Conservation (phyloP, 208 protist genomes). For the Leishmania lainsoni region DNA sequence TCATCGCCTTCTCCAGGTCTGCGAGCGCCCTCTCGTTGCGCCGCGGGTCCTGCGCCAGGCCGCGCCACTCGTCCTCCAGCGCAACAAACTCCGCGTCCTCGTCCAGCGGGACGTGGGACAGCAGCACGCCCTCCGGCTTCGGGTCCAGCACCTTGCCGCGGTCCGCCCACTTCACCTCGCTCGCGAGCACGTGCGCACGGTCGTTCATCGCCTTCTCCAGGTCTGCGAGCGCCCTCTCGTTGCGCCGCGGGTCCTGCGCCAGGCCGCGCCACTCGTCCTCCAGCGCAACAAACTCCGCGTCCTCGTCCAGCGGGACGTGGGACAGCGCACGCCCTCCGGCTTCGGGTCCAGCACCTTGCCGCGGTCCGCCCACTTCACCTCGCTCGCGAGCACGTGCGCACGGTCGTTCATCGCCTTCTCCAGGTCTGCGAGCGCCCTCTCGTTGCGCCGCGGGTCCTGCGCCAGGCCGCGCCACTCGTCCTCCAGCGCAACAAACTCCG, state of each 20-base stretch:
- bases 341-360: conserved; percentile 35
- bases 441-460: conserved; percentile 38
- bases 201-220: conserved; percentile 52
- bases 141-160: conserved; percentile 42
- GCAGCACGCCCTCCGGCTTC: conserved; percentile 51
- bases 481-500: conserved; percentile 38
- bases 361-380: conserved; percentile 43
- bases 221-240: background rate
- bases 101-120: conserved; percentile 41
- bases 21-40: too few species aligned
- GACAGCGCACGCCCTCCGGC: conserved; percentile 52
- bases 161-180: conserved; percentile 39
- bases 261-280: conserved; percentile 29
- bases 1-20: too few species aligned
- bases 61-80: conserved; percentile 31
- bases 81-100: conserved; percentile 35
- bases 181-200: conserved; percentile 49
- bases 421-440: too few species aligned
- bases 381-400: conserved; percentile 46
- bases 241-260: conserved; percentile 4
- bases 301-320: conserved; percentile 40
- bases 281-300: conserved; percentile 33
- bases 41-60: too few species aligned
- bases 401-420: conserved; percentile 31
- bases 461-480: conserved; percentile 34